Base-by-base conservation (phyloP, 495 filamentous ascomycete genomes). In the Daldinia vernicosa region DNA sequence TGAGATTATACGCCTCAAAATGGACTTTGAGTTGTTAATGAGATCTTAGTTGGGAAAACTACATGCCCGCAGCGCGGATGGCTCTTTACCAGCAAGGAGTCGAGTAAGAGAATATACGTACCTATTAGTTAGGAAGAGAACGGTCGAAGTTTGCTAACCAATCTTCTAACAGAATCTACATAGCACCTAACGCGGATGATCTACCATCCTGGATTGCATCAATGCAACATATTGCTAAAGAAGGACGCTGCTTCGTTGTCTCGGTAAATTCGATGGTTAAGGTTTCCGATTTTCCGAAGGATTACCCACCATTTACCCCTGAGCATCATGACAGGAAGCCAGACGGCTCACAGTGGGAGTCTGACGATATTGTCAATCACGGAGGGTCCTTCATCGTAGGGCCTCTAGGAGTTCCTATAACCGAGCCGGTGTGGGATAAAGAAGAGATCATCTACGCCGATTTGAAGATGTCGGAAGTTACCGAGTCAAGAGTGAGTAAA, bases 211-310 rank as follows among this genome's bases (percentile, higher is more conserved):
- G 78, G 80, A 70, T 76, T 37, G 79, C 79, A 7, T 80, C 80
- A 5, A 81, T 82, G 79, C 80, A 81, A 63, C 80, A 82, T 64
- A 82, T 82, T 19, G 80, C 80, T 17, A 82, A 81, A 63, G 80
- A 82, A 28, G 80, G 80, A 28, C 74, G 79, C 43, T 81, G 79
- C 52, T 82, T 80, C 57, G 79, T 82, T 17, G 77, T 82, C 3
- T 80, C 78, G 6, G 77, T 80, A 35, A 82, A 82, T 52, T 75
- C 77, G 28, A 69, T 81, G 58, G 78, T 74, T 54, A 80, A 66
- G 55, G 80, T 82, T n/a, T 79, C 80, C 0, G 80, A 82, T 63
- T 82, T 82, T 53, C 80, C 80, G 1, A 17, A 64, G 2, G 80
- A 82, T 35, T 82, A 82, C 59, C 80, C 80, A 17, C 80, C 80